phyloP scores from a whole-genome alignment of 495 filamentous ascomycete species.

The Daldinia bambusicola region DNA sequence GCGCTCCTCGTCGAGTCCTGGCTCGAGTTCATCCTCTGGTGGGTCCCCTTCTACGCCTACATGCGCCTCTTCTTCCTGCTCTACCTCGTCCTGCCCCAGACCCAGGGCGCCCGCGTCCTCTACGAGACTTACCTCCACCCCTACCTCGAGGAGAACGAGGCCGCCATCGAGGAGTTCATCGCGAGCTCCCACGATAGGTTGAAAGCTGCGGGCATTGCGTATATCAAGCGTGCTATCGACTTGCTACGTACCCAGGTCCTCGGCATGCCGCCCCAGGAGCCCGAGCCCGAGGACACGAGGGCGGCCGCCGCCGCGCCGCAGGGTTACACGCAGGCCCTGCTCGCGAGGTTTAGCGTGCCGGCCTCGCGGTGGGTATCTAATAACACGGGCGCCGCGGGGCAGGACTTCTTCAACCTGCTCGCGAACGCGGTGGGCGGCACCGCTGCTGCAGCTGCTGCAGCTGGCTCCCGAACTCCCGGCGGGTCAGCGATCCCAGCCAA shows the following conservation, averaged over 20 bases:
- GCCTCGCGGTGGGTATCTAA: slow-evolving; percentile 57
- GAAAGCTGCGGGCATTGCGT: slow-evolving; percentile 79
- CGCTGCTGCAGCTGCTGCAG: slow-evolving; percentile 24
- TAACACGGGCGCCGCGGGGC: slow-evolving; percentile 55
- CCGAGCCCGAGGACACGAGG: slow-evolving; percentile 53
- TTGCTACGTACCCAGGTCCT: slow-evolving; percentile 76
- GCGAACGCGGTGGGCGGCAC: slow-evolving; percentile 68
- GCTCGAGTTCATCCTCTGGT: slow-evolving; percentile 84
- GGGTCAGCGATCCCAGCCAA: slow-evolving; percentile 13
- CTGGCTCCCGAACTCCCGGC: slow-evolving; percentile 36
- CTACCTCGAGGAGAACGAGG: slow-evolving; percentile 86
- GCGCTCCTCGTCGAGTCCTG: slow-evolving; percentile 86
- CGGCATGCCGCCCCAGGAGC: slow-evolving; percentile 67
- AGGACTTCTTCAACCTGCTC: slow-evolving; percentile 80
- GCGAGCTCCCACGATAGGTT: slow-evolving; percentile 81
- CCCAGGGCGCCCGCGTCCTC: slow-evolving; percentile 85
- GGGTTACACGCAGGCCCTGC: slow-evolving; percentile 80
- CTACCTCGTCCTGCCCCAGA: slow-evolving; percentile 97
- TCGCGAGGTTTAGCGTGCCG: slow-evolving; percentile 87
- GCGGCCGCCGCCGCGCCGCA: slow-evolving; percentile 55
- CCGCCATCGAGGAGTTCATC: slow-evolving; percentile 90
- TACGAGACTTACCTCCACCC: slow-evolving; percentile 89
- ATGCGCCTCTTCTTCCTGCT: slow-evolving; percentile 86
- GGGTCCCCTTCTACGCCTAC: slow-evolving; percentile 96
- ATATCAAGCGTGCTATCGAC: slow-evolving; percentile 82